Base-by-base conservation (phyloP, 164 flowering plant species). In the Platanus orientalis region DNA sequence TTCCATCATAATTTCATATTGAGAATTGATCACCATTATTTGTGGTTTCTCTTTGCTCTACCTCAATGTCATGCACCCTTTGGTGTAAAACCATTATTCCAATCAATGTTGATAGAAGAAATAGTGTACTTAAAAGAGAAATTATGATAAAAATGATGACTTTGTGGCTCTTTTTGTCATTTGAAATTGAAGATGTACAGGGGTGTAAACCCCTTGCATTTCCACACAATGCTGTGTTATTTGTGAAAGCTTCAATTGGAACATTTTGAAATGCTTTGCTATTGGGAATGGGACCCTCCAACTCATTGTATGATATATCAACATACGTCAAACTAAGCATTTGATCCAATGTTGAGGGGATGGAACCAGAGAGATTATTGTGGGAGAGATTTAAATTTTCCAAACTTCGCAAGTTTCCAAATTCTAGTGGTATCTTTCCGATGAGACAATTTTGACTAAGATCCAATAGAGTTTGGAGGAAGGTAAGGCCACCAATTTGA, bases 161-260 rank as follows among this genome's bases (percentile, higher is more conserved):
- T 39, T 25, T 53, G 21, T 32, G 58, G 2, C 25, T n/a, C 17
- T 55, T 62, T 32, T 9, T 32, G 9, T 5, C 9, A 32, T 32
- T 32, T 32, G 5, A 5, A 4, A 32, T 32, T 32, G 39, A 5
- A 32, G 39, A 32, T 0, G 26, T 9, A 23, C 66, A 65, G 11
- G 49, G 54, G 2, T 34, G n/a, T 13, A 65, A 40, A n/a, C 66
- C 62, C 20, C 12, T 28, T 4, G 50, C 36, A 36, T 61, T 29
- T 13, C 74, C 74, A 54, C 73, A 70, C 40, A 70, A n/a, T 4
- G 55, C 69, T 54, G 55, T 47, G 25, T 65, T 65, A n/a, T 57
- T 47, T 23, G 2, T 24, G 24, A 63, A 19, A 6, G 52, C 50
- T n/a, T 24, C 47, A 3, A n/a, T 7, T 2, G 60, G 36, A 26